phyloP scores from a whole-genome alignment of 78 protist genomes.

The Monocercomonoides exilis region DNA sequence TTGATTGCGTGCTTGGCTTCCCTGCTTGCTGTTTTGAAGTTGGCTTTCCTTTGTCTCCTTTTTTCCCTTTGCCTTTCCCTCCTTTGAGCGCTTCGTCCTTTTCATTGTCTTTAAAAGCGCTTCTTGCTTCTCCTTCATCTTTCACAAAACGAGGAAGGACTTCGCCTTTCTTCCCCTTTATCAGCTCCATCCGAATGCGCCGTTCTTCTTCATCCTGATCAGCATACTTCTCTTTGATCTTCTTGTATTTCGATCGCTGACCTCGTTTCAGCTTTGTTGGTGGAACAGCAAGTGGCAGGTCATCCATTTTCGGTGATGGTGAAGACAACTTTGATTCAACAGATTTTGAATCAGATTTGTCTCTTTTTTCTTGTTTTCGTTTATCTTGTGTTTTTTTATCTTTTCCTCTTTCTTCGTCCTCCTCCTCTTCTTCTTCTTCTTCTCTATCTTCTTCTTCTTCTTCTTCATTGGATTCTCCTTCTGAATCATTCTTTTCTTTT shows the following conservation, averaged over 20 bases:
- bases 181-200: neutral
- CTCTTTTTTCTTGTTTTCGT: neutral
- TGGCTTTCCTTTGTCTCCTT: neutral
- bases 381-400: neutral
- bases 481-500: neutral
- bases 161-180: neutral
- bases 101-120: neutral
- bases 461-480: neutral
- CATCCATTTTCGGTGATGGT: neutral
- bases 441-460: neutral
- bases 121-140: neutral
- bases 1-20: no score
- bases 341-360: neutral
- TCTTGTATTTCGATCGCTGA: neutral
- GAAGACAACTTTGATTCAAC: neutral
- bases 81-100: neutral
- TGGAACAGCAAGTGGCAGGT: neutral
- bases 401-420: neutral
- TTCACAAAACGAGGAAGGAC: neutral
- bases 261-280: constrained; percentile 7
- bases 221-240: neutral
- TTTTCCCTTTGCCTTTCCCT: neutral
- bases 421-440: neutral
- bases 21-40: no score
- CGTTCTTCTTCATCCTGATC: constrained; percentile 13